Base-by-base conservation (phyloP, 352 stramenopile genomes). In the Globisporangium cylindrosporum region DNA sequence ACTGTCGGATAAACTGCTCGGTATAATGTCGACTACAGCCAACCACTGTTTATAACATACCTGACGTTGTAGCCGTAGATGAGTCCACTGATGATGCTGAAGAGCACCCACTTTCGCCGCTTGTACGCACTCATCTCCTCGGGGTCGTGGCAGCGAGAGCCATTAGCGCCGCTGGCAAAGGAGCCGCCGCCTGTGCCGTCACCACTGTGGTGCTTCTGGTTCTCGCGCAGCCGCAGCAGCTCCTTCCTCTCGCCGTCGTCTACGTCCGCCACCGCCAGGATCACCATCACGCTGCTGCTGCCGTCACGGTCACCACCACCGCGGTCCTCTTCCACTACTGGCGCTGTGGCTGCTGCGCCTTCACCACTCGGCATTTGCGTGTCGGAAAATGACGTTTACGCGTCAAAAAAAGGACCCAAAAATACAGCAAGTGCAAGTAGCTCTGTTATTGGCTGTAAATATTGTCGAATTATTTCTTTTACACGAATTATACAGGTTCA, bases 61-160 rank as follows among this genome's bases (percentile, higher is more conserved):
- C 74, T 91, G 66, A 95, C 88, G 73, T 95, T 95, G 79, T 95
- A 94, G 59, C 88, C 88, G 74, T 96, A 96, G 63, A 96, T 93
- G 67, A 96, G 82, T 0, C 88, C 86, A 34, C 86, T 86, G 46
- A 93, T 77, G 70, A 93, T 66, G 65, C 88, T 95, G 62, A 95
- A 95, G 9, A 91, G 64, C 64, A 86, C 79, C 88, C 88, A 95
- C 59, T 76, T 80, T 66, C 71, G 81, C n/a, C 75, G 78, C 60
- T 84, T 65, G 8, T 32, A 41, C 25, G 59, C 66, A 60, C 59
- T 71, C 59, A 71, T 65, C 9, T 59, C 66, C 1, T 71, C 59
- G 1, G 59, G 34, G 10, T 70, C 57, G 65, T 59, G 59, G 54
- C 69, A 78, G 63, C 70, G 64, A n/a, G 27, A 43, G 25, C 71